Evolutionary conservation across 495 filamentous ascomycete species (phyloP).

Genomic region (Pseudomonodictys pantanalensis): DNA sequence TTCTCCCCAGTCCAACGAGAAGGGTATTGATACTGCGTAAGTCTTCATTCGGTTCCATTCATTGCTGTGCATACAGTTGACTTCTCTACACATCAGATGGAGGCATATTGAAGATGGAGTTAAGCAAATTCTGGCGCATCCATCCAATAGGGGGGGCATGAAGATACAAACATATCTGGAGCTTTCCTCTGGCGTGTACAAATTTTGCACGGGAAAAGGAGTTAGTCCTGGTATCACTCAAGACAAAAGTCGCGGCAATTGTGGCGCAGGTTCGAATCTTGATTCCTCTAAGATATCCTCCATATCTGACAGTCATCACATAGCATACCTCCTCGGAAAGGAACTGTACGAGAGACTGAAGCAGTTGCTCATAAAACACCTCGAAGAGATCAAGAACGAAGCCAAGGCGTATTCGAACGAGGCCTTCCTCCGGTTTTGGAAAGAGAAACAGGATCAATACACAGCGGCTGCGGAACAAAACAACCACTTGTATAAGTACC

Average conservation of each 20-base stretch:
- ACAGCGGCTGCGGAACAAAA: too few species aligned
- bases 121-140: background rate
- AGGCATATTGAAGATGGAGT: background rate
- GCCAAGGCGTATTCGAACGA: too few species aligned
- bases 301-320: background rate
- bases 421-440: too few species aligned
- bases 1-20: background rate
- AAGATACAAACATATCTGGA: background rate
- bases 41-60: background rate
- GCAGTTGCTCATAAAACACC: background rate
- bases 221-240: background rate
- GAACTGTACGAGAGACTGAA: slow-evolving; percentile 4
- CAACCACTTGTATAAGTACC: too few species aligned
- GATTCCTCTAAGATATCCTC: background rate
- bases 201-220: slow-evolving; percentile 1
- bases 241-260: background rate
- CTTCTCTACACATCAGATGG: background rate
- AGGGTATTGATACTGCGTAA: background rate
- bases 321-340: background rate
- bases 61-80: background rate
- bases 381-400: background rate
- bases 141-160: background rate
- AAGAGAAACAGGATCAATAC: too few species aligned
- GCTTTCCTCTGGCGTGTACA: background rate
- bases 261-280: background rate